Conservation (phyloP, 2,329 filamentous ascomycete genomes). For the Macroventuria anomochaeta region DNA sequence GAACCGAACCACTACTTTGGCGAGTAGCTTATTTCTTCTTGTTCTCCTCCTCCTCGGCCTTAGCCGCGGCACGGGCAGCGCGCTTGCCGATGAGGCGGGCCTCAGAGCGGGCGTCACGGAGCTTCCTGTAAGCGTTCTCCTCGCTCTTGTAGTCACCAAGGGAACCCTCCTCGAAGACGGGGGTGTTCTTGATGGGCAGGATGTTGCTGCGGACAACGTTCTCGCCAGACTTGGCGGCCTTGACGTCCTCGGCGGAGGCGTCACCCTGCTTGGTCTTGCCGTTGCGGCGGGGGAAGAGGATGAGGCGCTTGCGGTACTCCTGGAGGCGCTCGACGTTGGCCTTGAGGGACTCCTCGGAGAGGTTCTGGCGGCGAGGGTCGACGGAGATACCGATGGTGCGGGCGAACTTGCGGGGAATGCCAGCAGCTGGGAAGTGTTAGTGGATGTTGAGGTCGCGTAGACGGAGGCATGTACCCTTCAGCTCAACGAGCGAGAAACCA, state of each 20-base stretch:
- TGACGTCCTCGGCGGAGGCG: conserved; percentile 82
- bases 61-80: conserved; percentile 92
- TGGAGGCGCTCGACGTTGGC: conserved; percentile 97
- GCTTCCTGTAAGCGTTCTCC: conserved; percentile 84
- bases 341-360: conserved; percentile 92
- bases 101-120: conserved; percentile 84
- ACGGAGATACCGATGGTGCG: conserved; percentile 96
- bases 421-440: conserved; percentile 73
- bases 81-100: conserved; percentile 80
- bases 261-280: conserved; percentile 93
- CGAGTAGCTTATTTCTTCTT: conserved; percentile 76
- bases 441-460: neutral
- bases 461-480: conserved; percentile 75
- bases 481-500: conserved; percentile 96
- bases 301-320: conserved; percentile 94
- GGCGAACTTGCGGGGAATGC: conserved; percentile 91
- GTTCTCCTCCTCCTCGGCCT: conserved; percentile 77
- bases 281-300: conserved; percentile 95
- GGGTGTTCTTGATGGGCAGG: conserved; percentile 75
- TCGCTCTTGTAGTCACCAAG: conserved; percentile 73
- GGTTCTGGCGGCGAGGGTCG: conserved; percentile 95
- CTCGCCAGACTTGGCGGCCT: conserved; percentile 65
- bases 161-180: conserved; percentile 81
- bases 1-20: conserved; percentile 27
- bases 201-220: conserved; percentile 61